Base-by-base conservation (phyloP, 2,329 filamentous ascomycete species). In the Ustulina deusta region DNA sequence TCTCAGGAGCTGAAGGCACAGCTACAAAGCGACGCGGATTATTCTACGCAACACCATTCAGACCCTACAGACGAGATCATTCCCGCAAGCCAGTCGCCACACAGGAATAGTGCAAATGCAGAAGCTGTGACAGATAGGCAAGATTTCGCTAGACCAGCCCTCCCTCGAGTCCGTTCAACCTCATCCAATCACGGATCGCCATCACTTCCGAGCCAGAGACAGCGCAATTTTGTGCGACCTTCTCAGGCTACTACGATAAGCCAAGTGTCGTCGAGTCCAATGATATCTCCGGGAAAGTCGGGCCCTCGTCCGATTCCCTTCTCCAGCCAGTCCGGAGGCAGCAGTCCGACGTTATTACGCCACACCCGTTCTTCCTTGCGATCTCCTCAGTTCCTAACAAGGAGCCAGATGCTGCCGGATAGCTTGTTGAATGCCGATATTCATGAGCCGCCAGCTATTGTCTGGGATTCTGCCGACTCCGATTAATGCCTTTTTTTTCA, bases 1-100 rank as follows among this genome's bases (percentile, higher is more conserved):
- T 86, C 85, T 1, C 85, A 87, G 66, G 82, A 87, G 71, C 74
- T 87, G n/a, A 82, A 80, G 29, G 81, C 83, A 7, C 86, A 88
- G 68, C 77, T 88, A 25, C 79, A 80, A 38, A 83, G 80, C 70
- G 85, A 87, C 25, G 78, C 79, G 9, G 78, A 77, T 40, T 77
- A 80, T 56, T 82, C 81, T 15, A 82, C 80, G 0, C 79, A 81
- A 59, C 74, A 74, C 51, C 69, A 69, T 67, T 64, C 70, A 11
- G 72, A 69, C 22, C 11, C 32, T 11, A 59, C 49, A 22, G 73
- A 76, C 1, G 75, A 79, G 20, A 56, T 79, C 1, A 75, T 80
- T 27, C 75, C 76, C 11, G 77, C 75, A 9, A 81, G 77, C 61
- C 79, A 78, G 68, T 71, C 73, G 6, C 70, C 72, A 11, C 70